phyloP scores from a whole-genome alignment of 306 rosid genomes.

The Vigna radiata region DNA sequence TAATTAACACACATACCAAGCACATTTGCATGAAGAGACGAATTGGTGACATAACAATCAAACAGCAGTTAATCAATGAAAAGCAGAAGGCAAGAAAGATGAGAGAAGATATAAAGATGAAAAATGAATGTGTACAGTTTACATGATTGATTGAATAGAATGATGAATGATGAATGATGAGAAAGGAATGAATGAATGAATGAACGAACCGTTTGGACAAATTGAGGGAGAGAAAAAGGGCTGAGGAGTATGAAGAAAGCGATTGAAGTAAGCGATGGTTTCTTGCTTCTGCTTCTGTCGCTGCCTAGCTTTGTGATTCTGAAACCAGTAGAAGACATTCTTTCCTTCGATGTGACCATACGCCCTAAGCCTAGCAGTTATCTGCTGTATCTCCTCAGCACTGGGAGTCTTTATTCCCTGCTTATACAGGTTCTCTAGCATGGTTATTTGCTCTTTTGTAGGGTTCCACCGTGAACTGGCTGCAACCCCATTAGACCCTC shows the following conservation, averaged over 20 bases:
- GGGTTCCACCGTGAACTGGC: constrained; percentile 84
- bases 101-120: neutral
- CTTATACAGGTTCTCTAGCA: constrained; percentile 77
- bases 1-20: neutral
- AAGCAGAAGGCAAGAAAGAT: neutral
- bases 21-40: constrained; percentile 46
- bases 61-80: neutral
- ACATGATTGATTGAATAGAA: neutral
- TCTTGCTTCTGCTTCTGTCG: constrained; percentile 95
- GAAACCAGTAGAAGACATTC: constrained; percentile 98
- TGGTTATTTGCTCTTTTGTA: constrained; percentile 81
- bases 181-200: neutral
- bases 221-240: constrained; percentile 52
- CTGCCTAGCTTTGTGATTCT: constrained; percentile 91
- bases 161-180: neutral
- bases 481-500: constrained; percentile 30
- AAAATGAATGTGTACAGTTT: neutral
- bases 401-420: constrained; percentile 87
- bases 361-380: constrained; percentile 64
- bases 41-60: neutral
- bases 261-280: constrained; percentile 60
- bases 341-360: constrained; percentile 94
- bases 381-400: constrained; percentile 82
- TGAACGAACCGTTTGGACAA: constrained; percentile 58
- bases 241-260: constrained; percentile 48